These are phyloP conservation scores for Cercospora sojina DNA, from an alignment of 2,329 filamentous ascomycete species.

Conservation along the genomic window DNA sequence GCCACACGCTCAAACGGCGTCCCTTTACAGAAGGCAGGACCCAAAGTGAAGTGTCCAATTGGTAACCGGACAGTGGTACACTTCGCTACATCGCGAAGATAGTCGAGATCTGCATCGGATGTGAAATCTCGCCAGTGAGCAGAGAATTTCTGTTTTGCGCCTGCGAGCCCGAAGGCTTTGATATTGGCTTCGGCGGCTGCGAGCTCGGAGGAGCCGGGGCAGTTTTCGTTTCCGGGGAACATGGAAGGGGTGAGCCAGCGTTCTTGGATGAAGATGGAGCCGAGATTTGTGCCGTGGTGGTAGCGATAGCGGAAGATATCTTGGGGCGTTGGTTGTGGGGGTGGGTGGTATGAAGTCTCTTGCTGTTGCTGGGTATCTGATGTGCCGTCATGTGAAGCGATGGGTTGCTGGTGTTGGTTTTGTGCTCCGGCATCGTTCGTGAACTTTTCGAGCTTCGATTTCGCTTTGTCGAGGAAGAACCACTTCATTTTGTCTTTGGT, in stretches of 20 bases:
- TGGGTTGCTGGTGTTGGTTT: conserved; percentile 2
- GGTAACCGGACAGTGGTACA: conserved; percentile 61
- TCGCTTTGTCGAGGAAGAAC: conserved; percentile 41
- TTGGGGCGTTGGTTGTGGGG: conserved; percentile 41
- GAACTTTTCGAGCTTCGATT: conserved; percentile 34
- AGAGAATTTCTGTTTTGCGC: conserved; percentile 53
- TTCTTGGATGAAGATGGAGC: conserved; percentile 61
- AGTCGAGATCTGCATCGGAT: conserved; percentile 53
- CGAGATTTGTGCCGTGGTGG: conserved; percentile 60
- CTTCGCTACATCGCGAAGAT: conserved; percentile 53
- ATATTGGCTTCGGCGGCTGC: conserved; percentile 53
- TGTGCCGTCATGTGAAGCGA: neutral
- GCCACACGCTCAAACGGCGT: conserved; percentile 54
- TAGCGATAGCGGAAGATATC: conserved; percentile 57
- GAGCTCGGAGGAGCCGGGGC: conserved; percentile 51
- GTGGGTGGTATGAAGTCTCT: conserved; percentile 9
- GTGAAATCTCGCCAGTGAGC: conserved; percentile 54
- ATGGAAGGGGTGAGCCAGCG: conserved; percentile 56
- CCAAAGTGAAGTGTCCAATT: conserved; percentile 60
- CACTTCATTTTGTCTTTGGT: conserved; percentile 37
- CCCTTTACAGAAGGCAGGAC: conserved; percentile 49
- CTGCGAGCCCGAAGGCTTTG: conserved; percentile 49
- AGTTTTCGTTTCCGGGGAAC: conserved; percentile 44
- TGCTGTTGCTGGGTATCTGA: conserved; percentile 21
- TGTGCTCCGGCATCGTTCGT: neutral